Evolutionary conservation across 129 eudicot genomes (phyloP).

Genomic region (Lactuca sativa): DNA sequence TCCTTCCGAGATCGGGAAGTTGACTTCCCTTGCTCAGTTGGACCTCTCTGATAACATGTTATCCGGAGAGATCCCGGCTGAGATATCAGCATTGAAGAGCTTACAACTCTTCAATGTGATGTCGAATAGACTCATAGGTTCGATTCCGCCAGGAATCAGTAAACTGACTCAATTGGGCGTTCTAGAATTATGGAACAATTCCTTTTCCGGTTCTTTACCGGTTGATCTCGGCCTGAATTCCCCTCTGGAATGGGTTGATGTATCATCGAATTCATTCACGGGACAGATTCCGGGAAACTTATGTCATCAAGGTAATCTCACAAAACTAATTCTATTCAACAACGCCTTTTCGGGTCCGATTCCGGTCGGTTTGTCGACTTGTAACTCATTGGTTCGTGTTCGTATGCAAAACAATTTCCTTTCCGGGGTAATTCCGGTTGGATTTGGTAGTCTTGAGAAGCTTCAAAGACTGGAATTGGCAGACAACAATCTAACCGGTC

Average conservation of each 20-base stretch:
- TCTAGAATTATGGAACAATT: conserved; percentile 88
- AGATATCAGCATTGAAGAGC: conserved; percentile 52
- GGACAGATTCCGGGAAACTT: conserved; percentile 64
- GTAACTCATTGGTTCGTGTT: conserved; percentile 67
- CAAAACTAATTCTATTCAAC: conserved; percentile 73
- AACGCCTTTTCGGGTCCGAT: conserved; percentile 67
- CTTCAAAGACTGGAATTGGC: conserved; percentile 83
- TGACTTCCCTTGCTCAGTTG: conserved; percentile 45
- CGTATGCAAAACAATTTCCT: conserved; percentile 79
- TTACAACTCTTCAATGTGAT: conserved; percentile 80
- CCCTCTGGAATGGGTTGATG: conserved; percentile 77
- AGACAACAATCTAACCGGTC: conserved; percentile 72
- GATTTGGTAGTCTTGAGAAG: conserved; percentile 65
- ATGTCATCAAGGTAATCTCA: conserved; percentile 72
- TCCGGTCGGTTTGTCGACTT: conserved; percentile 53
- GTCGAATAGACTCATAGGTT: conserved; percentile 62
- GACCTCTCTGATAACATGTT: conserved; percentile 80
- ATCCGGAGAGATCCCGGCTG: conserved; percentile 68
- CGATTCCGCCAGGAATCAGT: conserved; percentile 51
- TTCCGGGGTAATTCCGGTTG: conserved; percentile 71
- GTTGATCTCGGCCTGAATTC: conserved; percentile 60
- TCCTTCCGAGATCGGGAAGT: conserved; percentile 54
- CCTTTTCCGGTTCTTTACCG: conserved; percentile 73
- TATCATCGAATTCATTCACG: conserved; percentile 76
- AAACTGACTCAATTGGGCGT: conserved; percentile 52